Conservation (phyloP, 495 filamentous ascomycete species). For the Talaromyces thailandensis region DNA sequence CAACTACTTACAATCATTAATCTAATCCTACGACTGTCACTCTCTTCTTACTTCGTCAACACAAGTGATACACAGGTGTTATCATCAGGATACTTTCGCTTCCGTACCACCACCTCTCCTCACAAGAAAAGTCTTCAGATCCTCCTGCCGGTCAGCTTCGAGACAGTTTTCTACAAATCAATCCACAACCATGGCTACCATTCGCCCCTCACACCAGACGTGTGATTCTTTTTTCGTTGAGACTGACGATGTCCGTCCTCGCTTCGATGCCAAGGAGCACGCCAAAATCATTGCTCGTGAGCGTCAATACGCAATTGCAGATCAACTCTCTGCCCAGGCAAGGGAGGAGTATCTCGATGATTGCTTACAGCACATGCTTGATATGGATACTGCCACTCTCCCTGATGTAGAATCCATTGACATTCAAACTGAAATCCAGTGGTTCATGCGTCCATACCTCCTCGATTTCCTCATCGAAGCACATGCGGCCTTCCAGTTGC, state of each 20-base stretch:
- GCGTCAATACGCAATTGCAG: slow-evolving; percentile 73
- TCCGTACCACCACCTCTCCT: slow-evolving; percentile 14
- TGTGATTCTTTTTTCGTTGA: slow-evolving; percentile 88
- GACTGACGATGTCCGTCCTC: slow-evolving; percentile 49
- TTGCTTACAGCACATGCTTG: slow-evolving; percentile 82
- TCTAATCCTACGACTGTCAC: slow-evolving; percentile 45
- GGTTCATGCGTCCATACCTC: slow-evolving; percentile 98
- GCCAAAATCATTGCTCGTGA: slow-evolving; percentile 64
- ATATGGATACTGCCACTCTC: slow-evolving; percentile 91
- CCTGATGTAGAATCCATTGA: slow-evolving; percentile 97
- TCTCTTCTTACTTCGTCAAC: slow-evolving; percentile 40
- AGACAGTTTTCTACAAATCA: slow-evolving; percentile 9
- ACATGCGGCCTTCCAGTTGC: slow-evolving; percentile 84
- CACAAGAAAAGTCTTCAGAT: slow-evolving; percentile 1
- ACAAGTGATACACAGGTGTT: slow-evolving; percentile 20
- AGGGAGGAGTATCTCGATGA: slow-evolving; percentile 88
- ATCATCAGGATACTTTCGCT: slow-evolving; percentile 26
- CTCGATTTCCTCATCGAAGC: slow-evolving; percentile 98
- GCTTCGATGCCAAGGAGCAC: slow-evolving; percentile 50
- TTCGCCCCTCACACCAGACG: slow-evolving; percentile 42
- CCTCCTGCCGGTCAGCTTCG: slow-evolving; percentile 9
- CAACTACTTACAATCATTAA: slow-evolving; percentile 54
- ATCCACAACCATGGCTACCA: slow-evolving; percentile 63
- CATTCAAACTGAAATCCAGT: slow-evolving; percentile 97
- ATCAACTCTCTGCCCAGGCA: slow-evolving; percentile 73